Evolutionary conservation across 169 alveolate species (phyloP), one percentile per base, ranked within the genome.

Genomic region (Eimeria sp.): DNA sequence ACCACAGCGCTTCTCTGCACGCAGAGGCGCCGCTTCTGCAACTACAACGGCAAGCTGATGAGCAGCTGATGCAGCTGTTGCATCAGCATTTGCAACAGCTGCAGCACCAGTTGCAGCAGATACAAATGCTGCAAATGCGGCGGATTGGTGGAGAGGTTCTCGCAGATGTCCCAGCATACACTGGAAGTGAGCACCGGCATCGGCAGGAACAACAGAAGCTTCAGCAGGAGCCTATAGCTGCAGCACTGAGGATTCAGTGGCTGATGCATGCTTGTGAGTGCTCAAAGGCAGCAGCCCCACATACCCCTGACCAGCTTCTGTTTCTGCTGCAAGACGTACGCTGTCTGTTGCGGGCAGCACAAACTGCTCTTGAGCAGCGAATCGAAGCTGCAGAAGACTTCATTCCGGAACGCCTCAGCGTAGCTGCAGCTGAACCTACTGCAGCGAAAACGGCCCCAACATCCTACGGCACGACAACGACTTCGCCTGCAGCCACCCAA

Each of bases 21-120:
- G 92, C 92, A 16, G 92, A 51, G 78, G 47, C 92, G 27, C 92
- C 92, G 10, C n/a, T 58, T 20, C 92, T 34, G 76, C 92, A 58
- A 78, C 78, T 30, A 30, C 45, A 54, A 22, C 34, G 92, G 20
- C 73, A 84, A 45, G n/a, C 92, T 6, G 76, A 84, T 51, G 76
- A 84, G 78, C 92, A 84, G 57, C 78, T 84, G 45, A 18, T 57
- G 78, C 78, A 84, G 92, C 43, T 84, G 78, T 40, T 84, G 92
- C 92, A 84, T 58, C 92, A 84, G 92, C 57, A 84, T 22, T 9
- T 84, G 47, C n/a, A 34, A 27, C 78, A 84, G 54, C 76, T 84
- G 22, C 76, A 84, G 76, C 76, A 84, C 20, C 78, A 84, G 40
- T 40, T 84, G 89, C 57, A 78, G 43, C 89, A 47, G 16, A 5